These are phyloP conservation scores for Lipomyces starkeyi DNA, from an alignment of 805 yeast genomes.

Conservation along the genomic window DNA sequence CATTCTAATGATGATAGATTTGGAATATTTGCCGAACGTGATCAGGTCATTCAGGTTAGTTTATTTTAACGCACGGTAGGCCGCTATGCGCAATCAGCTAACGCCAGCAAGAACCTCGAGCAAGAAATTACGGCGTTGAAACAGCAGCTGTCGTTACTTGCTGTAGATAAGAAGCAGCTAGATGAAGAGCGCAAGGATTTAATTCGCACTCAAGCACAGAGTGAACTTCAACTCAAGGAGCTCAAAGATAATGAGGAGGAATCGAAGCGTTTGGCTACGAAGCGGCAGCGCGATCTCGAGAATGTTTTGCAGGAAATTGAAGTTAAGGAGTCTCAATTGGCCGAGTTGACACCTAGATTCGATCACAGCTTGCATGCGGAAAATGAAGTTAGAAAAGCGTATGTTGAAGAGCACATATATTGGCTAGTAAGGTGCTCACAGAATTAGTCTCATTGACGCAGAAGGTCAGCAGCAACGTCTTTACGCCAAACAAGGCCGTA, in stretches of 20 bases:
- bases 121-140: conserved; percentile 54
- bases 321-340: conserved; percentile 22
- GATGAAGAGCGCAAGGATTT: conserved; percentile 53
- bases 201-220: conserved; percentile 50
- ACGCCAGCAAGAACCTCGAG: conserved; percentile 20
- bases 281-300: conserved; percentile 28
- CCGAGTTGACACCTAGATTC: conserved; percentile 24
- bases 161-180: conserved; percentile 62
- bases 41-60: conserved; percentile 43
- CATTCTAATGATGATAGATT: conserved; percentile 61
- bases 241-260: conserved; percentile 40
- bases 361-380: conserved; percentile 28
- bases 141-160: conserved; percentile 57
- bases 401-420: conserved; percentile 2
- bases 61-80: background rate
- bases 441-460: conserved; percentile 25
- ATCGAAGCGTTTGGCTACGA: conserved; percentile 36
- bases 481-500: conserved; percentile 73
- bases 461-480: conserved; percentile 47
- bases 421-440: background rate
- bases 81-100: background rate
- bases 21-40: conserved; percentile 65
- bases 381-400: conserved; percentile 27
- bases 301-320: conserved; percentile 23
- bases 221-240: conserved; percentile 46